Base-by-base conservation (phyloP, 1,284 basidiomycete species). In the Austroboletus novae-zelandiae region DNA sequence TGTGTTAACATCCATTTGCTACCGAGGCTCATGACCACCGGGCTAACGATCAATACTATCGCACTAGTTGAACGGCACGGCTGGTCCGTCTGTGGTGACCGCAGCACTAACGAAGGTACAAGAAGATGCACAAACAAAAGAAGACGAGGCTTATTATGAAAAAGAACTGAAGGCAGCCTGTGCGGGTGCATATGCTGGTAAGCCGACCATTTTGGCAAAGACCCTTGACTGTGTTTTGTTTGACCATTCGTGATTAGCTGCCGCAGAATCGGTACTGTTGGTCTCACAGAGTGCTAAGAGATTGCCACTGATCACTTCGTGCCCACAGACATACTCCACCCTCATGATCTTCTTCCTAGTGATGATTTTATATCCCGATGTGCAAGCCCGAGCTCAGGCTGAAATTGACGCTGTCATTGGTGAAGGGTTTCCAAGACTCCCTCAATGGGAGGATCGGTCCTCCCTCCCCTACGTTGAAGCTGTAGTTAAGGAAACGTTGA, bases 321-420 rank as follows among this genome's bases (percentile, higher is more conserved):
- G 53, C 45, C 36, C 34, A 47, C 48, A 77, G 77, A 78, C 74
- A 2, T 67, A 67, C 2, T 74, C 76, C 9, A 72, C 74, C 5
- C 56, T 76, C 13, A 63, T 70, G n/a, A 72, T 71, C 1, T 79
- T 81, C 56, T 50, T 81, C 29, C 65, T 78, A 43, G 71, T 73
- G 11, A 78, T 81, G 77, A 67, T 77, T 6, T 56, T 77, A 13
- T 61, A 79, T 57, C 78, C 77, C 7, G 66, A 71, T 1, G 66
- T 74, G 7, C 79, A 79, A 57, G 46, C 50, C 10, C 63, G 61
- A 15, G 74, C 73, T 6, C 77, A 74, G 47, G 58, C 54, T 35
- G 79, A 81, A 50, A 65, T 82, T 23, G 73, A 76, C 53, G 56
- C 59, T 15, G 61, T 74, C 32, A 61, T 72, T 34, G 73, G 74